Percentiles rank a stretch among this genome's conserved stretches.
phyloP scores from a whole-genome alignment of 1,284 basidiomycete genomes.

The Lentinula novae-zelandiae region DNA sequence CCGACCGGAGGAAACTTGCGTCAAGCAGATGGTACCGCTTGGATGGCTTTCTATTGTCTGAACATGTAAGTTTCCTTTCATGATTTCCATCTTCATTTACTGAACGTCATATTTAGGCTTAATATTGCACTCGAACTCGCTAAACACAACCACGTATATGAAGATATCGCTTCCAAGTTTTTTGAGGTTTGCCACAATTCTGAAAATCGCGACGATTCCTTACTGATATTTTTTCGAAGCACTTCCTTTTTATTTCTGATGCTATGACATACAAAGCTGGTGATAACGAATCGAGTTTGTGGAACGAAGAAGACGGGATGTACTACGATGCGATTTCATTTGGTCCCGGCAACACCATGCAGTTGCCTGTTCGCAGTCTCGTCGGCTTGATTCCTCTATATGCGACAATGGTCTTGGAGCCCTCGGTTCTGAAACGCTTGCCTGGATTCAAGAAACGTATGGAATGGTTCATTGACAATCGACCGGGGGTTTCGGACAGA shows the following conservation, averaged over 20 bases:
- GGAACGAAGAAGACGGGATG: constrained; percentile 96
- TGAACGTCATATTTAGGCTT: constrained; percentile 50
- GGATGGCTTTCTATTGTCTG: constrained; percentile 99
- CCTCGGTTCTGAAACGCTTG: constrained; percentile 83
- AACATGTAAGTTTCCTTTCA: constrained; percentile 70
- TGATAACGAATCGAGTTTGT: constrained; percentile 78
- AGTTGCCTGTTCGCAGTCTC: constrained; percentile 88
- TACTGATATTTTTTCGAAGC: constrained; percentile 39
- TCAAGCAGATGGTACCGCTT: constrained; percentile 96
- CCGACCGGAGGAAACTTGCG: constrained; percentile 91
- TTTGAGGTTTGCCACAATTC: constrained; percentile 63
- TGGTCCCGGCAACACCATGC: constrained; percentile 80
- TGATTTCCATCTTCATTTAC: neutral
- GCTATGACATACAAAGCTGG: constrained; percentile 92
- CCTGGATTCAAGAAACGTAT: constrained; percentile 98
- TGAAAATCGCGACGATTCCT: neutral
- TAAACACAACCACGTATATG: constrained; percentile 96
- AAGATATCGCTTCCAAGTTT: constrained; percentile 99
- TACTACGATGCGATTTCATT: constrained; percentile 98
- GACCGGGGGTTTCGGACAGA: constrained; percentile 80
- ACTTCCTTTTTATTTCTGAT: constrained; percentile 95
- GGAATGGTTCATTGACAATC: constrained; percentile 97
- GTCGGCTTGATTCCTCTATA: constrained; percentile 96
- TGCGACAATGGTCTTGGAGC: constrained; percentile 92
- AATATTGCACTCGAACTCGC: constrained; percentile 97